Evolutionary conservation across 805 yeast species (phyloP).

Genomic region (Alloascoidea africana): DNA sequence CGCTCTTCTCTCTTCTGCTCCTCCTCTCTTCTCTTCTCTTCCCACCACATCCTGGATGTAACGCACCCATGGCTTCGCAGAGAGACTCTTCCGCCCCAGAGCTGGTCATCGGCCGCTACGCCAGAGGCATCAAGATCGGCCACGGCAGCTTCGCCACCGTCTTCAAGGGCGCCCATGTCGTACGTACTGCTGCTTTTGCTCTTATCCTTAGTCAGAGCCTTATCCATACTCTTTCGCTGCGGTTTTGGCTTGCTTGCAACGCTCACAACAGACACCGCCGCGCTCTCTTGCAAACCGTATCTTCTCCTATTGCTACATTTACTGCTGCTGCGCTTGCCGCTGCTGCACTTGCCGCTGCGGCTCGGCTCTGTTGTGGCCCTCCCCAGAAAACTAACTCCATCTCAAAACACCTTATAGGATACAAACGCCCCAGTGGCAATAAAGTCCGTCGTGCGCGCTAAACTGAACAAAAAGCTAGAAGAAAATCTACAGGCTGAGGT

Average conservation of each 20-base stretch:
- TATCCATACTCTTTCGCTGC: not conserved
- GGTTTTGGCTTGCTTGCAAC: too few relatives aligned
- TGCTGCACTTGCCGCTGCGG: too few relatives aligned
- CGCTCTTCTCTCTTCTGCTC: not conserved
- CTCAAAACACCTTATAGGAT: slow-evolving; percentile 3
- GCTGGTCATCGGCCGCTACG: slow-evolving; percentile 28
- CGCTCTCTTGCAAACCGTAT: not conserved
- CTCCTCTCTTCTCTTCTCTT: not conserved
- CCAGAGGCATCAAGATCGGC: slow-evolving; percentile 77
- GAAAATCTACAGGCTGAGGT: slow-evolving; percentile 92
- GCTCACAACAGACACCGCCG: not conserved
- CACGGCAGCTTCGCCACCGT: slow-evolving; percentile 94
- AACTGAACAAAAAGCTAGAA: slow-evolving; percentile 71
- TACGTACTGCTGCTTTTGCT: slow-evolving; percentile 7
- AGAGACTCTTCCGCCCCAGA: too few relatives aligned
- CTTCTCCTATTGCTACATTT: too few relatives aligned
- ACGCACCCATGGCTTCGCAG: too few relatives aligned
- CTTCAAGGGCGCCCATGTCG: slow-evolving; percentile 58
- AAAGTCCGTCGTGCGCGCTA: slow-evolving; percentile 72
- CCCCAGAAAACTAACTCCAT: too few relatives aligned
- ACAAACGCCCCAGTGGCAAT: slow-evolving; percentile 57
- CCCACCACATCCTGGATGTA: not conserved
- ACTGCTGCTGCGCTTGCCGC: slow-evolving; percentile 2
- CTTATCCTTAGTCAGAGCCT: not conserved
- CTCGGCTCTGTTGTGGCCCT: too few relatives aligned